Evolutionary conservation across 2,329 filamentous ascomycete genomes (phyloP), one percentile per base, ranked within the genome.

Genomic region (Colletotrichum sp.): DNA sequence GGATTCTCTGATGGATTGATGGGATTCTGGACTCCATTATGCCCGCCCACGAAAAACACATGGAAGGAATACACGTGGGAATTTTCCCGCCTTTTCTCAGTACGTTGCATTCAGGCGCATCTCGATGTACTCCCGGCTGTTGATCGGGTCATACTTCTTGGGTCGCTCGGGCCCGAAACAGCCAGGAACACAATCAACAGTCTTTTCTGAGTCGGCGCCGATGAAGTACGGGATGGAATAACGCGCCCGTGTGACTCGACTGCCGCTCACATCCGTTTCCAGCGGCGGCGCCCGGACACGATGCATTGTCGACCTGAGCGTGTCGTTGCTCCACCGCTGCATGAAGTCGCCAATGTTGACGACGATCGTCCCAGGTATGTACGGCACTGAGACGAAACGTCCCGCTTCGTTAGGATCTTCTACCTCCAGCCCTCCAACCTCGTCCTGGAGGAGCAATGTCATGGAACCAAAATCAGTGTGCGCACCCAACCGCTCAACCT

Each of bases 161-260:
- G 87, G 86, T 67, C 86, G 83, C 2, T 82, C 81, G 21, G 84
- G 83, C 12, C 84, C 84, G 26, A 82, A 84, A 77, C 88, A 90
- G 7, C 86, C 86, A 1, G 87, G 84, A 62, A 92, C 84, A 78
- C 88, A 90, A 78, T 90, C 88, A 68, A 92, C 89, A 10, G 89
- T 81, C 5, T 86, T 83, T 59, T 88, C 84, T 4, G 85, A 83
- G 77, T 91, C 87, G 0, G 90, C 89, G 8, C 85, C 82, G 36
- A 92, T 85, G 71, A 93, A 92, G 79, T 92, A 92, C 1, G 90
- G 90, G 69, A 92, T 92, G 10, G 91, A 92, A 77, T 90, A 92
- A 16, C 91, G 83, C 24, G 87, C 85, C 36, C 84, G 82, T 4
- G 88, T 90, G 84, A 90, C 87, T 5, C 84, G 69, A 49, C 86